Evolutionary conservation across 352 stramenopile species (phyloP).

Genomic region (Blastocystis sp.): DNA sequence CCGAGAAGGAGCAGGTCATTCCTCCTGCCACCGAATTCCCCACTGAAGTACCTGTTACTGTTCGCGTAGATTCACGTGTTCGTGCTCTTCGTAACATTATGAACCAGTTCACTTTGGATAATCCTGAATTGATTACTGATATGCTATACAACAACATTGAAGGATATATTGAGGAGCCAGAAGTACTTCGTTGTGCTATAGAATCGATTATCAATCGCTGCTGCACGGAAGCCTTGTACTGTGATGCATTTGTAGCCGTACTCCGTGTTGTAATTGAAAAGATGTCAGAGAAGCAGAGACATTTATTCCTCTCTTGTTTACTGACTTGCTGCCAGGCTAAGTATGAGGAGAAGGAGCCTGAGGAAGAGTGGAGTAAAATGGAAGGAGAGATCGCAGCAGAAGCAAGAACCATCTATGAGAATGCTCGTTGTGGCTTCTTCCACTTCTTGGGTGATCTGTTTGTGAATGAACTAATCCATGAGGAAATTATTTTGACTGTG

Average conservation of each 20-base stretch:
- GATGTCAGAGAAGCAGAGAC: constrained; percentile 29
- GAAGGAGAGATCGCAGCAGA: not conserved
- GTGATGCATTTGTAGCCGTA: constrained; percentile 18
- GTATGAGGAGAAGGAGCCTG: constrained; percentile 29
- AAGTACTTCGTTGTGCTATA: not conserved
- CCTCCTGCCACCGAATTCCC: not conserved
- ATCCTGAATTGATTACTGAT: constrained; percentile 24
- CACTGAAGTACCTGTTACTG: not conserved
- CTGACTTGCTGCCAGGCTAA: constrained; percentile 11
- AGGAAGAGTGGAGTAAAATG: not conserved
- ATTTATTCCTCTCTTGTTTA: not conserved
- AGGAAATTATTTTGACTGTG: constrained; percentile 19
- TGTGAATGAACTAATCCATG: constrained; percentile 12
- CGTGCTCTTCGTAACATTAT: constrained; percentile 46
- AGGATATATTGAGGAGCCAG: constrained; percentile 5
- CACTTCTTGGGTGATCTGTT: constrained; percentile 43
- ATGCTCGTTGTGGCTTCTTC: constrained; percentile 32
- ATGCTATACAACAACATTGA: constrained; percentile 53
- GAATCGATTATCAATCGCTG: constrained; percentile 32
- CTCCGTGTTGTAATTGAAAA: not conserved
- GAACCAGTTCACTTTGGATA: constrained; percentile 51
- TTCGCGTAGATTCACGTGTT: constrained; percentile 11
- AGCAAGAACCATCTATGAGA: not conserved
- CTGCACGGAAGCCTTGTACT: constrained; percentile 13
- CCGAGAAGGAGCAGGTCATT: constrained; percentile 9